phyloP scores from a whole-genome alignment of 768 basidiomycete species.

The Kwoniella sp. region DNA sequence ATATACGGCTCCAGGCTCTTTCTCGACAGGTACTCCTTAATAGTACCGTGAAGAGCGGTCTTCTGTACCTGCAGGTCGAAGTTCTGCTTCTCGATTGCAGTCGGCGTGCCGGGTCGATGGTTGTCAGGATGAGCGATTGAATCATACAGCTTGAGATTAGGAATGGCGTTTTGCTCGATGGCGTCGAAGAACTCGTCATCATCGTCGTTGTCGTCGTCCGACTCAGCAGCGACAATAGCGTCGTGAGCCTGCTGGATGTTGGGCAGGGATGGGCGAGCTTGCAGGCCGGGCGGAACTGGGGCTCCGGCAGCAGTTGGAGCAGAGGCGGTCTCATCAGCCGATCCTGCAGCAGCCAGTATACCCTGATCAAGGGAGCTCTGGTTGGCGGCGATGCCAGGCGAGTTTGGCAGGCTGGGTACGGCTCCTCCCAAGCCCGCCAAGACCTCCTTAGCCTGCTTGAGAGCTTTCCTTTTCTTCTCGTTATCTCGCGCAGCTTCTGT shows the following conservation, averaged over 20 bases:
- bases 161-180: conserved; percentile 74
- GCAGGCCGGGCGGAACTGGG: not conserved
- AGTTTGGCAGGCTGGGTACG: conserved; percentile 22
- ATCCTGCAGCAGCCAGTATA: not conserved
- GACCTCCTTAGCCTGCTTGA: conserved; percentile 39
- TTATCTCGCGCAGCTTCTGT: conserved; percentile 55
- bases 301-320: not conserved
- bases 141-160: conserved; percentile 68
- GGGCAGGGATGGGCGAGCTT: conserved; percentile 21
- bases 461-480: conserved; percentile 55
- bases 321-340: not conserved
- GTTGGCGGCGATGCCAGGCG: conserved; percentile 18
- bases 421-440: conserved; percentile 54
- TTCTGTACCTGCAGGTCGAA: conserved; percentile 4
- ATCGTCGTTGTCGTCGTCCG: conserved; percentile 47
- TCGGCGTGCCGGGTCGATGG: conserved; percentile 37
- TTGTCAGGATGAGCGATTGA: conserved; percentile 56
- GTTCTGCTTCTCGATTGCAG: conserved; percentile 2
- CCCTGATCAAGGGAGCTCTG: not conserved
- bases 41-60: conserved; percentile 27
- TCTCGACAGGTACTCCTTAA: conserved; percentile 40
- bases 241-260: conserved; percentile 45
- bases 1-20: conserved; percentile 63
- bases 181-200: conserved; percentile 97
- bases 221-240: conserved; percentile 44